Conservation (phyloP, 306 rosid species). For the Chamaecrista fasciculata region DNA sequence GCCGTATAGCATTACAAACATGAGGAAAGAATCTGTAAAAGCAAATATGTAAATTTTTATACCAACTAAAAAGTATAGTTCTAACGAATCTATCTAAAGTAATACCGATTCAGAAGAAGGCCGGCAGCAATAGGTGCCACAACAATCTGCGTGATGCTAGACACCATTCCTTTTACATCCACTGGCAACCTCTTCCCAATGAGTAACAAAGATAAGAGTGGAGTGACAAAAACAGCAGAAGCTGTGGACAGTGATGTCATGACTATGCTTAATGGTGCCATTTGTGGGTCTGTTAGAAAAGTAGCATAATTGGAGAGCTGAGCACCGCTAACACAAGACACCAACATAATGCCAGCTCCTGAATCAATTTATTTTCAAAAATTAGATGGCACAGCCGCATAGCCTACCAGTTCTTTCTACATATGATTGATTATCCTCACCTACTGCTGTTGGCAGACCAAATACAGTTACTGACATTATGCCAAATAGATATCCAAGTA, state of each 20-base stretch:
- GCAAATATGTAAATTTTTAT: conserved; percentile 2
- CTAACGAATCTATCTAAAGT: conserved; percentile 18
- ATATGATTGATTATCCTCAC: conserved; percentile 44
- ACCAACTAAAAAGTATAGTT: conserved; percentile 15
- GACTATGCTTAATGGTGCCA: conserved; percentile 92
- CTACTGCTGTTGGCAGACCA: conserved; percentile 80
- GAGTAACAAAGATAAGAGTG: conserved; percentile 74
- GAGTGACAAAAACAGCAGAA: conserved; percentile 82
- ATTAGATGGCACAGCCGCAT: conserved; percentile 31
- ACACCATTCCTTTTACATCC: conserved; percentile 96
- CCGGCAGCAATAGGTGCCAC: conserved; percentile 80
- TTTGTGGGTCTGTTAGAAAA: conserved; percentile 78
- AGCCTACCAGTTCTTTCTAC: conserved; percentile 17
- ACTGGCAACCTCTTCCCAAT: conserved; percentile 92
- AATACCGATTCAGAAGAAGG: conserved; percentile 81
- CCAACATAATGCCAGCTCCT: conserved; percentile 95
- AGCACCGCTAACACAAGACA: conserved; percentile 94
- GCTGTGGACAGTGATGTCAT: conserved; percentile 97
- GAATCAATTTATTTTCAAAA: conserved; percentile 37
- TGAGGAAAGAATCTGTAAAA: conserved; percentile 71
- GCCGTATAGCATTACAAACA: conserved; percentile 64
- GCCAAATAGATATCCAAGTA: conserved; percentile 86
- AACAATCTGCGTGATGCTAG: conserved; percentile 87
- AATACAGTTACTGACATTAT: conserved; percentile 51
- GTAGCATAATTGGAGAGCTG: conserved; percentile 95